Conservation (phyloP, 164 flowering plant genomes). For the Santalum album region DNA sequence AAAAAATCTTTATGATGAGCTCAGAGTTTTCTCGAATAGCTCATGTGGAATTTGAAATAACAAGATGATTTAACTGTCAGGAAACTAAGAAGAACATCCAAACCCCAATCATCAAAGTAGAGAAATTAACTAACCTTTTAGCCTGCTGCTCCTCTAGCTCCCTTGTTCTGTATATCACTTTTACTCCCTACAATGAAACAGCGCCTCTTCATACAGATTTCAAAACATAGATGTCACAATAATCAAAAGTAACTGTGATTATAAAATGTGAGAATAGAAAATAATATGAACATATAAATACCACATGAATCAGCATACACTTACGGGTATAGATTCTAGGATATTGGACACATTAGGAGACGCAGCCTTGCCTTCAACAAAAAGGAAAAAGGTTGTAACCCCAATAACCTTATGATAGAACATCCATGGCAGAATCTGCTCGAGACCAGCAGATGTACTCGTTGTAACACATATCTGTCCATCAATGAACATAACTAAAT, state of each 20-base stretch:
- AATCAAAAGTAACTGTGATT: neutral
- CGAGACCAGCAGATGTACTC: slow-evolving; percentile 91
- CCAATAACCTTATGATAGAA: slow-evolving; percentile 93
- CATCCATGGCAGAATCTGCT: slow-evolving; percentile 94
- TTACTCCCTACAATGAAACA: slow-evolving; percentile 60
- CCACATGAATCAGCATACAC: slow-evolving; percentile 13
- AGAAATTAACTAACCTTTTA: slow-evolving; percentile 44
- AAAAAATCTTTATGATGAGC: no score
- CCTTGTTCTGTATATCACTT: slow-evolving; percentile 74
- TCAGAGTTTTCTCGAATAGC: no score
- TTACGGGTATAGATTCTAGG: slow-evolving; percentile 78
- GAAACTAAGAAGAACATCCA: no score
- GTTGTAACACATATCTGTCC: slow-evolving; percentile 65
- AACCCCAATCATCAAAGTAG: no score
- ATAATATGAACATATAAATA: neutral
- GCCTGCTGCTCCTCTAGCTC: slow-evolving; percentile 95
- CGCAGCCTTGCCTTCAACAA: slow-evolving; percentile 98
- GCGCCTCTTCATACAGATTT: slow-evolving; percentile 1
- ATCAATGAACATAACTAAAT: neutral
- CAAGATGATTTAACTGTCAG: no score
- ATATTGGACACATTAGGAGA: slow-evolving; percentile 72
- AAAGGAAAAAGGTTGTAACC: slow-evolving; percentile 74
- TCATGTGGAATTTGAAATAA: no score
- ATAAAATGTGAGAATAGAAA: neutral
- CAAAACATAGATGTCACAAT: neutral